Conservation (phyloP, 176 grass and related monocot genomes). For the Carex myosuroides region DNA sequence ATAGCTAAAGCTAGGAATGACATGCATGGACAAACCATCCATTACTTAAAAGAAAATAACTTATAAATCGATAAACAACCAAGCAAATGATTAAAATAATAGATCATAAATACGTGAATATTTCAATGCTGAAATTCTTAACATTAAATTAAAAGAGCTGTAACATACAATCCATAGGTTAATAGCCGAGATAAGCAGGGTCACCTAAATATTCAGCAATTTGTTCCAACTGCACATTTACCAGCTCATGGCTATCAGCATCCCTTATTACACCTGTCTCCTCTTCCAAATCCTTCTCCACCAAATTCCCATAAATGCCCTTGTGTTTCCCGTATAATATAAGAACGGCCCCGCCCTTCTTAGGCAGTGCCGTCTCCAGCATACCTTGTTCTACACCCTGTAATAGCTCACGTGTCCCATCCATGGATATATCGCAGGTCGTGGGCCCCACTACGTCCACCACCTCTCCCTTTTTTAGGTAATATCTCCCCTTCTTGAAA, state of each 20-base stretch:
- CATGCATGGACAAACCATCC: neutral
- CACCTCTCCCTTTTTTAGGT: constrained; percentile 74
- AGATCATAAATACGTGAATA: neutral
- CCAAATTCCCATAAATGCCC: constrained; percentile 66
- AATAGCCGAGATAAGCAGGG: constrained; percentile 63
- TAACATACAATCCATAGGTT: constrained; percentile 16
- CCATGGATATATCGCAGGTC: constrained; percentile 73
- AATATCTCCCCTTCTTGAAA: constrained; percentile 54
- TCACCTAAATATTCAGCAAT: constrained; percentile 85
- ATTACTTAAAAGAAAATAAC: neutral
- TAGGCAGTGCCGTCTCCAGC: constrained; percentile 85
- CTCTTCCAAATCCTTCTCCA: constrained; percentile 53
- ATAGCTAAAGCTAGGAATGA: neutral
- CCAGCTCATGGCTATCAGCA: constrained; percentile 59
- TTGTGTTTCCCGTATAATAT: constrained; percentile 81
- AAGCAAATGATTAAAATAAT: too few relatives aligned
- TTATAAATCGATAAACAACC: neutral
- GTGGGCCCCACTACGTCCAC: constrained; percentile 81
- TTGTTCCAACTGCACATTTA: constrained; percentile 67
- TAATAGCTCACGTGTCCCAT: constrained; percentile 54
- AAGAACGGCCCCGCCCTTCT: constrained; percentile 57
- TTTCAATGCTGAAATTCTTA: neutral
- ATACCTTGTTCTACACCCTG: constrained; percentile 90
- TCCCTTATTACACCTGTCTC: constrained; percentile 64
- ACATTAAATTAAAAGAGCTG: neutral